Evolutionary conservation across 164 flowering plant species (phyloP).

Genomic region (Houttuynia cordata): DNA sequence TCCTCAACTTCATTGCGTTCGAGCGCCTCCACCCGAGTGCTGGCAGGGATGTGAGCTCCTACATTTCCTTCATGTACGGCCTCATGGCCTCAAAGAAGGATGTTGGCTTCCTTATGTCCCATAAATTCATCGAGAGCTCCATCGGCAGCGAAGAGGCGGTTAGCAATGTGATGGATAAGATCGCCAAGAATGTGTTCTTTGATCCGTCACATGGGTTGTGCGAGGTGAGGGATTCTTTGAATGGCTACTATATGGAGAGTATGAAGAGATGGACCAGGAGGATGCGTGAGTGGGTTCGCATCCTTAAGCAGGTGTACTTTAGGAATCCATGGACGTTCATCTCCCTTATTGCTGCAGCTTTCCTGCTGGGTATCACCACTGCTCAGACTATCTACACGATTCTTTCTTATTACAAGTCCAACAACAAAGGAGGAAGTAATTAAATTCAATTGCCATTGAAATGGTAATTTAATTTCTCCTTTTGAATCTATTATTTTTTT

Average conservation of each 20-base stretch:
- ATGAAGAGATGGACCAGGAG: constrained; percentile 5
- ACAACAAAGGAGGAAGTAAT: background rate
- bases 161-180: background rate
- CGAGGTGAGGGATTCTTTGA: background rate
- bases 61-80: constrained; percentile 3
- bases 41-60: constrained; percentile 3
- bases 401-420: constrained; percentile 2
- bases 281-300: constrained; percentile 3
- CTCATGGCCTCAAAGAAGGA: constrained; percentile 4
- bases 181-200: constrained; percentile 2
- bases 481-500: no score
- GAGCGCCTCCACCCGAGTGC: constrained; percentile 3
- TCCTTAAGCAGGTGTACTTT: background rate
- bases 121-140: background rate
- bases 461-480: no score
- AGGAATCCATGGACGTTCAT: constrained; percentile 3
- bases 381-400: background rate
- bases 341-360: constrained; percentile 2
- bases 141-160: constrained; percentile 2
- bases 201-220: background rate
- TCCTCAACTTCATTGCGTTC: constrained; percentile 4
- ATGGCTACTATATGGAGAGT: background rate
- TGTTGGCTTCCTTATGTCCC: background rate
- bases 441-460: background rate
- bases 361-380: background rate